These are phyloP conservation scores for Zanthoxylum bungeanum DNA, from an alignment of 345 rosid genomes.

Conservation along the genomic window DNA sequence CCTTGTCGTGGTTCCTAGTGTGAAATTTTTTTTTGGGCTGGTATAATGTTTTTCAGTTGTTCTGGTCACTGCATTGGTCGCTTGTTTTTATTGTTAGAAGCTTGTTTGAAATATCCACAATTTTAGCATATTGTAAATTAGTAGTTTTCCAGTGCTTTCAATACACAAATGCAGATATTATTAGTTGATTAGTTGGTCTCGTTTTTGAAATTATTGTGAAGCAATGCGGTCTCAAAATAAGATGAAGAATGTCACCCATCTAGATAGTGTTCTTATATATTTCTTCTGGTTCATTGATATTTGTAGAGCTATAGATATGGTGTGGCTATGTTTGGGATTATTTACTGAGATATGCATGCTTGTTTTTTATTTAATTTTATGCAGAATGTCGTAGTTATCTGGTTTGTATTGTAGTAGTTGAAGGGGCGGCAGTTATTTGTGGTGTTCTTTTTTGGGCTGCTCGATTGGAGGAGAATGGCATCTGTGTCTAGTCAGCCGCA, in stretches of 20 bases:
- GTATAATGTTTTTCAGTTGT: background rate
- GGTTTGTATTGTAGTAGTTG: too few relatives aligned
- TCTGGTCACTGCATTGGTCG: background rate
- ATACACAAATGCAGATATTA: background rate
- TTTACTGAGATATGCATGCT: background rate
- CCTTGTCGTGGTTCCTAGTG: background rate
- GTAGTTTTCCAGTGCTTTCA: too few relatives aligned
- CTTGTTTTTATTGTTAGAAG: background rate
- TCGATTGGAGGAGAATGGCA: slow-evolving; percentile 55
- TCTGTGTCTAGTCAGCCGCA: slow-evolving; percentile 96
- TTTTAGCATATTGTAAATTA: background rate
- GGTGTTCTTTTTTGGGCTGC: slow-evolving; percentile 3
- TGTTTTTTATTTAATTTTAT: background rate
- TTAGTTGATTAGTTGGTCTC: background rate
- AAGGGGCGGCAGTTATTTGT: too few relatives aligned
- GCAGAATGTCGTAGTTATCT: too few relatives aligned
- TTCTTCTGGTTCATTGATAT: background rate
- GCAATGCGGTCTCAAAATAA: background rate
- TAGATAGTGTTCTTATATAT: background rate
- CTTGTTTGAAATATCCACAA: background rate
- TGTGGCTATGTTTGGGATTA: background rate
- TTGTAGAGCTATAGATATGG: background rate
- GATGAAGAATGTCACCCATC: background rate
- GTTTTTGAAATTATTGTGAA: background rate
- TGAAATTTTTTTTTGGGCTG: background rate